These are phyloP conservation scores for Triangularia verruculosa DNA, from an alignment of 2,329 filamentous ascomycete species.

Conservation along the genomic window DNA sequence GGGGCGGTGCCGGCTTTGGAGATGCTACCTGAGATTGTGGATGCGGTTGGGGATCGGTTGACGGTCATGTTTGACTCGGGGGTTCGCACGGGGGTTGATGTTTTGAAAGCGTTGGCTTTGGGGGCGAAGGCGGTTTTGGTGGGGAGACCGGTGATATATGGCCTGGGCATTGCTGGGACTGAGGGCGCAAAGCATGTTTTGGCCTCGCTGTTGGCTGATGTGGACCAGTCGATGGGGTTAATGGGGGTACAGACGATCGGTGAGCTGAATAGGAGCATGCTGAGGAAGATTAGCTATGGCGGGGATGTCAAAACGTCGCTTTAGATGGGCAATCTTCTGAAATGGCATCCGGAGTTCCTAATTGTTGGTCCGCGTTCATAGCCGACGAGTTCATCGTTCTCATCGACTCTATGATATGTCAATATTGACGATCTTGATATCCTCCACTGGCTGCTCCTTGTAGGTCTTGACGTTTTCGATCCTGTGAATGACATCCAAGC, in stretches of 20 bases:
- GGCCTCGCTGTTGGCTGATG: conserved; percentile 49
- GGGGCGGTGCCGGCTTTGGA: conserved; percentile 53
- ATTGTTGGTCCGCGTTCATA: neutral
- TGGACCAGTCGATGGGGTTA: conserved; percentile 55
- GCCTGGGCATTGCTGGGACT: conserved; percentile 52
- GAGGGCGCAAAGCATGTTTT: conserved; percentile 52
- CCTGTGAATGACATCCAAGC: conserved; percentile 89
- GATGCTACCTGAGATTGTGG: conserved; percentile 58
- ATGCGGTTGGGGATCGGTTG: conserved; percentile 58
- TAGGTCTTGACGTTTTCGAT: conserved; percentile 88
- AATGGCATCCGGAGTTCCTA: neutral
- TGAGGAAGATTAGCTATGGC: conserved; percentile 31
- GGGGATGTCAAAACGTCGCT: neutral
- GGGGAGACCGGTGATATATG: conserved; percentile 57
- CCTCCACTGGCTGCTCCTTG: conserved; percentile 91
- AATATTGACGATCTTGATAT: conserved; percentile 96
- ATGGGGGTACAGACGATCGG: conserved; percentile 46
- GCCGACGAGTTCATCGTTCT: neutral
- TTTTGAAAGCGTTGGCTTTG: conserved; percentile 55
- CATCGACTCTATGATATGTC: conserved; percentile 34
- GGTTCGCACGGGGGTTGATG: conserved; percentile 52
- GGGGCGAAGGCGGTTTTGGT: conserved; percentile 57
- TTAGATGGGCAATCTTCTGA: neutral
- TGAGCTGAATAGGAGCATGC: conserved; percentile 35
- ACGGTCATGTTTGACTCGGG: conserved; percentile 61